These are phyloP conservation scores for Ogataea trehalophila DNA, from an alignment of 805 yeast genomes.

Conservation along the genomic window DNA sequence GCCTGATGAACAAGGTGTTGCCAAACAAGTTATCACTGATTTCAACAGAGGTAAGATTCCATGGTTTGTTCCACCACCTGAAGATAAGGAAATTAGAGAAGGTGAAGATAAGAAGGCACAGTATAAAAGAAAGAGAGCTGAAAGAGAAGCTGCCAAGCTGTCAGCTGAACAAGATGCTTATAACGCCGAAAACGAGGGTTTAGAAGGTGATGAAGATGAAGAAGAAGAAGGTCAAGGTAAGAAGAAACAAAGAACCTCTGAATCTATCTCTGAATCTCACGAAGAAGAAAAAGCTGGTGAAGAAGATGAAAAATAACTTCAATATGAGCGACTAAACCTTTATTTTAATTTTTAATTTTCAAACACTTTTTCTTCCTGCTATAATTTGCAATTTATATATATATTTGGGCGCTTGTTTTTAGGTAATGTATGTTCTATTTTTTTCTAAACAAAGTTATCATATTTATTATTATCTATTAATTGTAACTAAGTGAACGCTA, in stretches of 20 bases:
- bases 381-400: not conserved
- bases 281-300: conserved; percentile 12
- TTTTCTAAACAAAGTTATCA: too few species aligned
- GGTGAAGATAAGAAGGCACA: conserved; percentile 55
- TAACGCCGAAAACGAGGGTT: conserved; percentile 22
- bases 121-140: conserved; percentile 49
- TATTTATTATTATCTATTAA: too few species aligned
- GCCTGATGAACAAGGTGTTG: conserved; percentile 91
- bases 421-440: not conserved
- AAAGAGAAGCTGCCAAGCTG: conserved; percentile 35
- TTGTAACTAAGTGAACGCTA: too few species aligned
- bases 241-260: conserved; percentile 1
- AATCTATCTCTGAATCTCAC: not conserved
- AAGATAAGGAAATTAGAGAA: conserved; percentile 52
- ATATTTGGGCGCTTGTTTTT: conserved; percentile 1
- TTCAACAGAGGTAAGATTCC: conserved; percentile 97
- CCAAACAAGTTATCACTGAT: conserved; percentile 86
- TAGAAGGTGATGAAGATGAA: conserved; percentile 15
- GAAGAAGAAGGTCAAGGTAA: conserved; percentile 1
- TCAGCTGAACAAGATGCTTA: conserved; percentile 26
- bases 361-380: too few species aligned
- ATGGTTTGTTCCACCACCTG: conserved; percentile 95
- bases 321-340: too few species aligned
- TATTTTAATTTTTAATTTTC: not conserved
- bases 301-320: conserved; percentile 1